phyloP scores from a whole-genome alignment of 768 basidiomycete species.

The Naematelia encephala region DNA sequence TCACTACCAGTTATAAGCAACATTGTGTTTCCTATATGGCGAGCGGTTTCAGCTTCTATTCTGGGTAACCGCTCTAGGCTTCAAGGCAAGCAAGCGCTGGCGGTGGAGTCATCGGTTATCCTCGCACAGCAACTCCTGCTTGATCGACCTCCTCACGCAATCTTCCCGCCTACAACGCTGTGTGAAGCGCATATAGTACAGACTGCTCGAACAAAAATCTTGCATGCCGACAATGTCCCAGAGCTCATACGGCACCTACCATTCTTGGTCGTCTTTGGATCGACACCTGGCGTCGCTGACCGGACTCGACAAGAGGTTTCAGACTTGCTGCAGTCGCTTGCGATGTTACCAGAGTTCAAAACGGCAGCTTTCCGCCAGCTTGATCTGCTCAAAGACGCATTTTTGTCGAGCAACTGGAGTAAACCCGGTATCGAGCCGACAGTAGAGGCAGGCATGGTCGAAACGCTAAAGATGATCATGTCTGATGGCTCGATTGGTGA shows the following conservation, averaged over 20 bases:
- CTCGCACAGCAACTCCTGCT: conserved; percentile 33
- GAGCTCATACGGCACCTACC: conserved; percentile 40
- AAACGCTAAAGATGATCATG: conserved; percentile 43
- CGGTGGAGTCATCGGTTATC: conserved; percentile 21
- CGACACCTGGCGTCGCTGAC: conserved; percentile 7
- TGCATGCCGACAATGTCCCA: conserved; percentile 21
- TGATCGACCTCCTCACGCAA: conserved; percentile 13
- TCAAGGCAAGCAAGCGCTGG: conserved; percentile 14
- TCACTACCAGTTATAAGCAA: conserved; percentile 20
- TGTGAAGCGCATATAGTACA: conserved; percentile 29
- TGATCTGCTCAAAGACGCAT: conserved; percentile 42
- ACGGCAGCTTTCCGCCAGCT: conserved; percentile 44
- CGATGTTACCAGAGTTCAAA: conserved; percentile 40
- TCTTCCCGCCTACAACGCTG: conserved; percentile 22
- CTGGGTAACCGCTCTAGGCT: conserved; percentile 16
- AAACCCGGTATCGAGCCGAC: conserved; percentile 16
- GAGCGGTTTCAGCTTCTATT: conserved; percentile 12
- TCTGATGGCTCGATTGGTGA: conserved; percentile 24
- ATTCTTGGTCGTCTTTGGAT: conserved; percentile 31
- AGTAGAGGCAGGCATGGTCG: conserved; percentile 44
- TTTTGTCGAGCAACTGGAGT: conserved; percentile 39
- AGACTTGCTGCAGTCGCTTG: conserved; percentile 20
- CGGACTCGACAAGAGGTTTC: conserved; percentile 12
- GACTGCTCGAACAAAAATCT: conserved; percentile 25
- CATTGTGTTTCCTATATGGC: conserved; percentile 28